Base-by-base conservation (phyloP, 371 early-diverging fungal genomes). In the Haplosporangium sp. region DNA sequence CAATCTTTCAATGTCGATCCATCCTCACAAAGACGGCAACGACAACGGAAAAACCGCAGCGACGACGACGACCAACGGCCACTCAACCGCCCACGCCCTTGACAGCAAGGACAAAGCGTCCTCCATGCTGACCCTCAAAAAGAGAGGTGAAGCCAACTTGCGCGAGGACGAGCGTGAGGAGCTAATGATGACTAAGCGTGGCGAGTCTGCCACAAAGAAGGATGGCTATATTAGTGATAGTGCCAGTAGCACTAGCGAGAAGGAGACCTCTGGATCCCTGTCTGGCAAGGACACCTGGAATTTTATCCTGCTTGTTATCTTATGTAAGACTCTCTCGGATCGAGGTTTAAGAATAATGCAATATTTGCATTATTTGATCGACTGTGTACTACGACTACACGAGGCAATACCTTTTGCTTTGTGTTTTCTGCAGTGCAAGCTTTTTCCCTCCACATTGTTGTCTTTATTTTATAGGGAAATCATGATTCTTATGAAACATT, bases 251-350 rank as follows among this genome's bases (percentile, higher is more conserved):
- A 50, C 13, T 20, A 48, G 6, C n/a, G 47, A 62, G 6, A 18
- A 66, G 16, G 64, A 58, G 53, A 29, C 56, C 5, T 18, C 55
- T 41, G 63, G 62, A 48, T 55, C 70, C 7, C 20, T 76, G 46
- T 65, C 71, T 38, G 71, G 71, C 21, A 82, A 83, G 21, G 93
- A 93, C 54, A 74, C 83, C 52, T 85, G 87, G 63, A 92, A 93
- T 81, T 86, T 93, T 62, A 70, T 82, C 12, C 83, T 93, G 12
- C 82, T 93, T 21, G 87, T 92, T 12, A 64, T 89, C 36, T 83
- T 93, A 57, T 93, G 93, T 91, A 85, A 75, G 90, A 80, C 10
- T 21, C 5, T 42, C 10, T 36, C n/a, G n/a, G n/a, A n/a, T n/a
- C n/a, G n/a, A n/a, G n/a, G n/a, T n/a, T n/a, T n/a, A n/a, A n/a